A percentile compares a stretch with the other conserved stretches of the same genome.
Evolutionary conservation across 1,284 basidiomycete genomes (phyloP).

Genomic region (Schizophyllum commune): DNA sequence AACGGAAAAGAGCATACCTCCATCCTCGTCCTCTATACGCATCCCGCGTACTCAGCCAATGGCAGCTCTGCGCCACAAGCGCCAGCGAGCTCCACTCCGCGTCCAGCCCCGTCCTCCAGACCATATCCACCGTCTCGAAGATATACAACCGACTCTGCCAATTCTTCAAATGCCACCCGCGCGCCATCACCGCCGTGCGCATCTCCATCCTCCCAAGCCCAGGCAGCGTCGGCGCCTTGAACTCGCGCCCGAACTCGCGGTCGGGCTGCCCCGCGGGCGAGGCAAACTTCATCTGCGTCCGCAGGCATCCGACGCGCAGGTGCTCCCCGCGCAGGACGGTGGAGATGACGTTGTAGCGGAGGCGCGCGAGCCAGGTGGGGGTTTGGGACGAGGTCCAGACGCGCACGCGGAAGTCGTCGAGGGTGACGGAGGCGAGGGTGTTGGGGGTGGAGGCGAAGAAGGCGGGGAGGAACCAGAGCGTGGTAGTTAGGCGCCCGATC

Average conservation of each 20-base stretch:
- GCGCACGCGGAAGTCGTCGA: constrained; percentile 75
- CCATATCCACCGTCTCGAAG: neutral
- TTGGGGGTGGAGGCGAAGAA: constrained; percentile 20
- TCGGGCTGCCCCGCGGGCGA: neutral
- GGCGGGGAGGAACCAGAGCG: neutral
- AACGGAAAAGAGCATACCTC: neutral
- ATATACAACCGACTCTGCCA: neutral
- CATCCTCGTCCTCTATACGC: neutral
- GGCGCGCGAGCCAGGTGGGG: neutral
- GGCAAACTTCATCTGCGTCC: neutral
- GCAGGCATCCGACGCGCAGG: neutral
- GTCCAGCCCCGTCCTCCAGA: neutral
- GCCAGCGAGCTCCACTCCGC: neutral
- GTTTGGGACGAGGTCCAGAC: constrained; percentile 41
- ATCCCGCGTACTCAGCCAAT: neutral
- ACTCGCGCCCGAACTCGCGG: neutral
- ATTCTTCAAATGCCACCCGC: neutral
- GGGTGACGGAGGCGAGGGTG: constrained; percentile 60
- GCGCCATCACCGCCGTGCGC: neutral
- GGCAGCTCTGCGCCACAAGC: neutral
- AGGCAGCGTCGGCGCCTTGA: neutral
- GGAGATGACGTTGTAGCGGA: neutral
- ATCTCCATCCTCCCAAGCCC: neutral
- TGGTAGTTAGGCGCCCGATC: neutral
- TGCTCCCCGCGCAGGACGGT: neutral